Percentiles rank a stretch among this genome's conserved stretches.
Evolutionary conservation across 805 yeast species (phyloP).

Genomic region (Barnettozyma sucrosica): DNA sequence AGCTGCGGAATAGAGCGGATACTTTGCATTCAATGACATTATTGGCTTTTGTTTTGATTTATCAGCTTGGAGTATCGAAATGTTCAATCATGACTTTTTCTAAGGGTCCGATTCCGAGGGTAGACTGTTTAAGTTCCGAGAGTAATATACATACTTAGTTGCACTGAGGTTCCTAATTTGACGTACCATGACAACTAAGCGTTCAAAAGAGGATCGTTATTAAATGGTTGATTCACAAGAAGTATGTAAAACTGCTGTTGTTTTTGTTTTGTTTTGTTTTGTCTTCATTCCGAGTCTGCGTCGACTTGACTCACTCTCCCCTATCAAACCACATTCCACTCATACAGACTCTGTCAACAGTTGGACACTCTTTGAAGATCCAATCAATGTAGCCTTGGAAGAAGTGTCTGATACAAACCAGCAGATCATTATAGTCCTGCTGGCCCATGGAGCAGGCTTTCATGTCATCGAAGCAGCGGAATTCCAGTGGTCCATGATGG

Average conservation of each 20-base stretch:
- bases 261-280: no score
- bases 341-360: slow-evolving; percentile 29
- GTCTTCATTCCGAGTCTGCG: no score
- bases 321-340: slow-evolving; percentile 38
- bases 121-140: not conserved
- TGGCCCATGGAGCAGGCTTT: slow-evolving; percentile 39
- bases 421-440: slow-evolving; percentile 35
- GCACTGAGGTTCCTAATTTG: no score
- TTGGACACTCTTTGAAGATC: slow-evolving; percentile 30
- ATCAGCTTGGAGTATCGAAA: no score
- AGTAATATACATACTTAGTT: no score
- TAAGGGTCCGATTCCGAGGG: not conserved
- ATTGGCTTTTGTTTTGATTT: not conserved
- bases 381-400: slow-evolving; percentile 36
- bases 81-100: not conserved
- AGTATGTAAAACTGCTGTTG: not conserved
- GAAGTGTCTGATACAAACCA: slow-evolving; percentile 42
- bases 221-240: not conserved
- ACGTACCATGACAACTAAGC: no score
- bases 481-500: slow-evolving; percentile 36
- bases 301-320: slow-evolving; percentile 24
- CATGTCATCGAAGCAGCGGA: slow-evolving; percentile 35
- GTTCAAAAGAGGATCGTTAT: not conserved
- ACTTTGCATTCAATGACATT: slow-evolving; percentile 20
- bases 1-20: slow-evolving; percentile 77